Evolutionary conservation across 768 basidiomycete genomes (phyloP), one percentile per base, ranked within the genome.

Genomic region (Podaxis rugospora): DNA sequence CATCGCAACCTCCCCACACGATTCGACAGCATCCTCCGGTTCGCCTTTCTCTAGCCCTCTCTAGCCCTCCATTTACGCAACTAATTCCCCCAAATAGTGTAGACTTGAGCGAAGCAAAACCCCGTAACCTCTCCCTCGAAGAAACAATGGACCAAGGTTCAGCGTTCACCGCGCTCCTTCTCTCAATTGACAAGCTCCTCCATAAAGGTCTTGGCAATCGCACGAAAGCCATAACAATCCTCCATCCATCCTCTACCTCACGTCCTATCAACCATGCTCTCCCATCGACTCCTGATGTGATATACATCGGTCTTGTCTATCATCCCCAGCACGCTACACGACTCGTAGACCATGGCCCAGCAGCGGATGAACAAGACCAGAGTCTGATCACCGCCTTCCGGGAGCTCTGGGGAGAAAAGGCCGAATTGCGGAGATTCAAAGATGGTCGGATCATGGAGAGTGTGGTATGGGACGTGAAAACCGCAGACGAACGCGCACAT

Each of bases 391-490:
- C 81, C 49, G 78, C 76, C 2, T 99, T 97, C 80, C 85, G 88
- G 23, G 81, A 85, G 4, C 77, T 98, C 65, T 99, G 97, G 97
- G 96, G 95, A 0, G 77, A 83, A 40, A 96, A 94, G 71, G 88
- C 95, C 0, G 96, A 98, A 69, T 77, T 98, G 16, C 83, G 97
- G 5, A 84, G 95, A 40, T 99, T 99, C 80, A 95, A 98, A 72
- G 95, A 99, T 67, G 96, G 96, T 1, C 83, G 89, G 16, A 98
- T 98, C 63, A 69, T 83, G 4, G 94, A 98, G 72, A 93, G 90
- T 65, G 93, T 98, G n/a, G 95, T 98, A 2, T 99, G 97, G 97
- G 90, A 97, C 18, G 85, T 93, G 6, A 82, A 84, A 62, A 88
- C 84, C 2, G 80, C 83, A 0, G 93, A 96, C 55, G 92, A 94